These are phyloP conservation scores for Pseudonitzschia multistriata DNA, from an alignment of 108 stramenopile species.

Conservation along the genomic window DNA sequence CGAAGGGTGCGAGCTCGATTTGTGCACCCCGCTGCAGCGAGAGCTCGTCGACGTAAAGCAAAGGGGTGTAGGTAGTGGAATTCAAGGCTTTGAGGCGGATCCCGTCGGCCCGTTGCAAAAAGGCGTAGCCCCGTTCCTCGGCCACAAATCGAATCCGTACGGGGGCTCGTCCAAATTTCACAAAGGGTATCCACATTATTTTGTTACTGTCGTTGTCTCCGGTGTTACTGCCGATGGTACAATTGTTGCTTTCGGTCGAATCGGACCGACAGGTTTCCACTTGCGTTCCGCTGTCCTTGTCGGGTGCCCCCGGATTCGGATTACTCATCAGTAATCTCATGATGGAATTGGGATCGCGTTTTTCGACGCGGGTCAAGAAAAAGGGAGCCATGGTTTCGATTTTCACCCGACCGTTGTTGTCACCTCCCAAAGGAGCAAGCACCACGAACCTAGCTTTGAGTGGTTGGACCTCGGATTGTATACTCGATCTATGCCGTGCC, in stretches of 20 bases:
- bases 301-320: too few relatives aligned
- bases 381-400: constrained; percentile 13
- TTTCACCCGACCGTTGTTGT: background rate
- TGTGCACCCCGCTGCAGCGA: constrained; percentile 35
- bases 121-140: constrained; percentile 34
- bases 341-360: constrained; percentile 11
- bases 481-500: constrained; percentile 20
- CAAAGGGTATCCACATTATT: constrained; percentile 31
- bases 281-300: background rate
- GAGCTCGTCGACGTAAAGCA: constrained; percentile 46
- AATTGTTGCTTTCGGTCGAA: background rate
- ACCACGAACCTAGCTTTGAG: constrained; percentile 30
- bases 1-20: constrained; percentile 42
- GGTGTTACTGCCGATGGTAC: background rate
- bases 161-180: constrained; percentile 40
- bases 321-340: constrained; percentile 14
- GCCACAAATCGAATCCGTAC: constrained; percentile 45
- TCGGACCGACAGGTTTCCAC: background rate
- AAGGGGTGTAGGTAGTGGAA: constrained; percentile 32
- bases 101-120: constrained; percentile 36
- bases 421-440: background rate
- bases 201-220: background rate
- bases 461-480: constrained; percentile 13
- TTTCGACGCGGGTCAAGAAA: constrained; percentile 24
- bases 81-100: constrained; percentile 24